phyloP scores from a whole-genome alignment of 2,329 filamentous ascomycete species.

The Pyrenochaeta sp. region DNA sequence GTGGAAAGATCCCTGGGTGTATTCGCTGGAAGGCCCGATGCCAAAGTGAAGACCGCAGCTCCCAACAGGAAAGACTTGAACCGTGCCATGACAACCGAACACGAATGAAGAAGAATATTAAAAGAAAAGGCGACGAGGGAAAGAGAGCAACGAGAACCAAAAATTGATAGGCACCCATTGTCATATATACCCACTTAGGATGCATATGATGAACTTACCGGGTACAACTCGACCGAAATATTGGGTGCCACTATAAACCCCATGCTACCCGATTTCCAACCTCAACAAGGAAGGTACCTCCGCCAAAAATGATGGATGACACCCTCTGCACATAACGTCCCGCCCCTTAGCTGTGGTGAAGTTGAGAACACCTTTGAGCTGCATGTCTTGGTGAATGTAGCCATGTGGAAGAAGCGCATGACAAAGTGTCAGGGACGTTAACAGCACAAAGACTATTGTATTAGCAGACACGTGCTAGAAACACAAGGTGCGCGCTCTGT shows the following conservation, averaged over 20 bases:
- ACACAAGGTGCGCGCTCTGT: conserved; percentile 8
- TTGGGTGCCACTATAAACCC: conserved; percentile 14
- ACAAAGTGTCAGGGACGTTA: conserved; percentile 5
- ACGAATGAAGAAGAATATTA: no score
- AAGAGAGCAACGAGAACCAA: neutral
- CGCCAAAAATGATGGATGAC: neutral
- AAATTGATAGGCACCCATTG: neutral
- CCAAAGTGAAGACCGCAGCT: conserved; percentile 10
- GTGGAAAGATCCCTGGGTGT: conserved; percentile 7
- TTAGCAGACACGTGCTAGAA: conserved; percentile 6
- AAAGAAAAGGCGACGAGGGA: neutral
- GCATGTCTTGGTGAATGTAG: neutral
- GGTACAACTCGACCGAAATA: conserved; percentile 11
- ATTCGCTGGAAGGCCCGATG: conserved; percentile 24
- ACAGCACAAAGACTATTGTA: neutral
- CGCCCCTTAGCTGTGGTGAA: neutral
- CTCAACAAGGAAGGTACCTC: neutral
- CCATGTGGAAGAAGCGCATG: conserved; percentile 15
- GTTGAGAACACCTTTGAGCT: neutral
- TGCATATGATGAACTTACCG: neutral
- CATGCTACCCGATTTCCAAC: neutral
- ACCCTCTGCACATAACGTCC: neutral
- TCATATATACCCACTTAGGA: conserved; percentile 3
- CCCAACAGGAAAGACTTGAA: conserved; percentile 14
- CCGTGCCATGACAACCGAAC: conserved; percentile 12